A percentile compares a stretch with the other conserved stretches of the same genome.
These are phyloP conservation scores for Trametes cubensis DNA, from an alignment of 768 basidiomycete genomes.

Conservation along the genomic window DNA sequence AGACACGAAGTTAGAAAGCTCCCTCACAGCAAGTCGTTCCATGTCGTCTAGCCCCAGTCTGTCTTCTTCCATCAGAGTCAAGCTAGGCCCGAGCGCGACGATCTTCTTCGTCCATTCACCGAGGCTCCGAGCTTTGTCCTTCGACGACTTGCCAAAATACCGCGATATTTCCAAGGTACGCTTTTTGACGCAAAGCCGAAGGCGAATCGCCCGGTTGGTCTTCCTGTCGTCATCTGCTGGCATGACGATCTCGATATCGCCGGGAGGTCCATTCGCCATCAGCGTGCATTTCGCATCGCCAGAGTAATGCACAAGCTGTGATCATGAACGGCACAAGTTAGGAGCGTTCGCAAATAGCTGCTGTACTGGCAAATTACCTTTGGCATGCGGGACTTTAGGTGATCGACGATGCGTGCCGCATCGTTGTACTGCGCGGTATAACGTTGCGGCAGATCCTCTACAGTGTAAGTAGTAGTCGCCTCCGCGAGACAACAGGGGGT, in stretches of 20 bases:
- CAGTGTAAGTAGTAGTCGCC: slow-evolving; percentile 39
- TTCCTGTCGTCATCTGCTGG: slow-evolving; percentile 12
- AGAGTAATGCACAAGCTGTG: slow-evolving; percentile 47
- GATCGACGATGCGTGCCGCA: slow-evolving; percentile 46
- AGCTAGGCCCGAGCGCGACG: slow-evolving; percentile 13
- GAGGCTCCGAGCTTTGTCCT: neutral
- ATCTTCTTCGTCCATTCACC: slow-evolving; percentile 34
- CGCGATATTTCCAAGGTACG: slow-evolving; percentile 31
- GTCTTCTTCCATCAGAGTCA: slow-evolving; percentile 11
- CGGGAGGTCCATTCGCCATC: slow-evolving; percentile 54
- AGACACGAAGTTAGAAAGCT: slow-evolving; percentile 24
- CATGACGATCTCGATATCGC: slow-evolving; percentile 50
- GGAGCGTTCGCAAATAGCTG: neutral
- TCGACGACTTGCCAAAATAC: neutral
- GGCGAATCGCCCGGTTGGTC: slow-evolving; percentile 12
- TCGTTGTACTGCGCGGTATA: slow-evolving; percentile 53
- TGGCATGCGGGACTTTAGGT: slow-evolving; percentile 56
- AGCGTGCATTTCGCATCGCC: slow-evolving; percentile 46
- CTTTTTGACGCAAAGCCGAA: slow-evolving; percentile 18
- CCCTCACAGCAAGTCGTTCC: slow-evolving; percentile 18
- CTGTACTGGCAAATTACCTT: slow-evolving; percentile 38
- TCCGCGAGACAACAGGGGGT: slow-evolving; percentile 52
- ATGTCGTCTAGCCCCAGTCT: slow-evolving; percentile 8
- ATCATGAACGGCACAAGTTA: neutral
- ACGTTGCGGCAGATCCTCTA: slow-evolving; percentile 42